These are phyloP conservation scores for Acanthochlamys bracteata DNA, from an alignment of 106 monocot species.

Conservation along the genomic window DNA sequence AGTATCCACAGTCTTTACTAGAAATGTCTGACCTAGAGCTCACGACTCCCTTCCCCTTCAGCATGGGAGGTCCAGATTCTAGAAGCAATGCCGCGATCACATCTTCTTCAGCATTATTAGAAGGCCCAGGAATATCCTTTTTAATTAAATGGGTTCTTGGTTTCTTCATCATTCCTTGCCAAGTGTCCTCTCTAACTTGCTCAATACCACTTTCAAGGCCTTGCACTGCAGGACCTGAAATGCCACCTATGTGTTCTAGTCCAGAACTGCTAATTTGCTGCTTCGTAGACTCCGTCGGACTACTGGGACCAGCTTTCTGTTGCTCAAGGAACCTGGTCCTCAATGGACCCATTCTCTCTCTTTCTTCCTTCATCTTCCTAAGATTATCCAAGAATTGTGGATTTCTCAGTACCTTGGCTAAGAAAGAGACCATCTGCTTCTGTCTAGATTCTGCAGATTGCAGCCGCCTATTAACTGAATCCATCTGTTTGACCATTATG, in stretches of 20 bases:
- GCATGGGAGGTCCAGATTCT: not conserved
- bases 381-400: conserved; percentile 31
- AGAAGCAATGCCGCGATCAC: not conserved
- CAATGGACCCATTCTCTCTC: conserved; percentile 12
- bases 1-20: conserved; percentile 1
- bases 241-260: not conserved
- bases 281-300: conserved; percentile 3
- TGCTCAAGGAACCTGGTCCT: conserved; percentile 46
- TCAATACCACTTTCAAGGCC: conserved; percentile 6
- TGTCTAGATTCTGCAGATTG: conserved; percentile 57
- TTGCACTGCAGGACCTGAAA: conserved; percentile 9
- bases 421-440: conserved; percentile 65
- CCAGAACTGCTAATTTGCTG: conserved; percentile 6
- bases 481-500: conserved; percentile 33
- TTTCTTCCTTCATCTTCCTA: conserved; percentile 28
- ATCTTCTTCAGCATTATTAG: not conserved
- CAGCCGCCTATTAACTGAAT: conserved; percentile 33
- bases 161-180: conserved; percentile 13
- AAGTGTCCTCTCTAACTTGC: conserved; percentile 6
- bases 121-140: conserved; percentile 5
- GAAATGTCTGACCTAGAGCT: not conserved
- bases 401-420: conserved; percentile 53
- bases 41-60: not conserved
- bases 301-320: not conserved
- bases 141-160: conserved; percentile 1